Conservation (phyloP, 352 stramenopile species). For the Phytophthora agathidicida region DNA sequence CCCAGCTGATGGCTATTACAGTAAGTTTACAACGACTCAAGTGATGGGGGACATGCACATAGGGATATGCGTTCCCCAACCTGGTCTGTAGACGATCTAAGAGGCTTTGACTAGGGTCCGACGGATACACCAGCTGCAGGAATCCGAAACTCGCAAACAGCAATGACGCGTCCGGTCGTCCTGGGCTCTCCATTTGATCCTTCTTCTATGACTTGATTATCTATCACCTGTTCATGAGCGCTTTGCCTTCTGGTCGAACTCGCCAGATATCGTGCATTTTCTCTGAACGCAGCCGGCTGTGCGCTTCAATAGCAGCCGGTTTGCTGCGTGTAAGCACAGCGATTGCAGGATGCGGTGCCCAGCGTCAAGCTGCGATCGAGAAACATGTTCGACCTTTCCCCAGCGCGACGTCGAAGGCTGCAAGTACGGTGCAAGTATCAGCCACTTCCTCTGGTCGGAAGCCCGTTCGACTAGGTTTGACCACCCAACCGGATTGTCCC, state of each 20-base stretch:
- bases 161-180: too few species aligned
- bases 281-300: slow-evolving; percentile 4
- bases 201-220: too few species aligned
- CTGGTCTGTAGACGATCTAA: slow-evolving; percentile 9
- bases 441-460: slow-evolving; percentile 13
- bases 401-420: background rate
- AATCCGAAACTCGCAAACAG: too few species aligned
- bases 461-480: background rate
- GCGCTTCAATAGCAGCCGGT: background rate
- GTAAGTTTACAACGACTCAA: background rate
- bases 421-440: background rate
- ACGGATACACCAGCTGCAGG: too few species aligned
- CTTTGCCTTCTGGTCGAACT: too few species aligned
- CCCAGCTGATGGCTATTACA: background rate
- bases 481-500: background rate
- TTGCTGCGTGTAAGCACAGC: background rate
- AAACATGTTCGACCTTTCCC: slow-evolving; percentile 15
- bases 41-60: background rate
- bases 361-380: background rate
- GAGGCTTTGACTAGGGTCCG: too few species aligned
- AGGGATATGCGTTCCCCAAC: background rate
- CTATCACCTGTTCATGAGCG: background rate
- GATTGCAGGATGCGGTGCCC: slow-evolving; percentile 4
- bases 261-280: too few species aligned
- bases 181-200: too few species aligned